Evolutionary conservation across 1,284 basidiomycete species (phyloP).

Genomic region (Neotropicomus parvogracilis): DNA sequence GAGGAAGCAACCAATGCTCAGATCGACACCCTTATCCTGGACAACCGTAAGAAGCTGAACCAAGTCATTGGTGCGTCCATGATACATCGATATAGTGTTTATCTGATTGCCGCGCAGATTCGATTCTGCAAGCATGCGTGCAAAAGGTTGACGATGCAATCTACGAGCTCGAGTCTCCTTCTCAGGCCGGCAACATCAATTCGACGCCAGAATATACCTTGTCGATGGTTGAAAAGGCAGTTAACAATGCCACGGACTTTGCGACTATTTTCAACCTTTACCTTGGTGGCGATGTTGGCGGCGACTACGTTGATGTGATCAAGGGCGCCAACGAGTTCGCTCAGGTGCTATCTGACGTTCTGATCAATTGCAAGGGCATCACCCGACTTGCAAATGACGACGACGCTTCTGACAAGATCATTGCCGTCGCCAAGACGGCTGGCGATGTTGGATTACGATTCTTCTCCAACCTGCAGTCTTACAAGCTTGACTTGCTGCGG

Average conservation of each 20-base stretch:
- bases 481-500: slow-evolving; percentile 80
- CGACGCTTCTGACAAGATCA: slow-evolving; percentile 87
- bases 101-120: slow-evolving; percentile 54
- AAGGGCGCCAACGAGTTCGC: slow-evolving; percentile 96
- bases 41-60: slow-evolving; percentile 97
- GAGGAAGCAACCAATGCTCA: slow-evolving; percentile 92
- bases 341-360: slow-evolving; percentile 87
- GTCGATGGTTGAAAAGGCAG: slow-evolving; percentile 97
- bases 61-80: slow-evolving; percentile 80
- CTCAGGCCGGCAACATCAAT: slow-evolving; percentile 89
- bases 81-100: slow-evolving; percentile 1
- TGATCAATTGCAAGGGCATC: slow-evolving; percentile 93
- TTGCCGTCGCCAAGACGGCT: slow-evolving; percentile 79
- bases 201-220: slow-evolving; percentile 97
- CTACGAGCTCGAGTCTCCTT: slow-evolving; percentile 95
- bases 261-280: slow-evolving; percentile 93
- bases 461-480: slow-evolving; percentile 95
- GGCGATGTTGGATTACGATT: slow-evolving; percentile 89
- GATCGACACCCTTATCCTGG: slow-evolving; percentile 95
- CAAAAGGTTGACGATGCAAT: slow-evolving; percentile 97
- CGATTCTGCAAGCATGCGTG: slow-evolving; percentile 94
- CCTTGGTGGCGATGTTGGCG: slow-evolving; percentile 84
- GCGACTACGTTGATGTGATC: slow-evolving; percentile 97
- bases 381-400: slow-evolving; percentile 90
- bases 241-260: slow-evolving; percentile 93